phyloP scores from a whole-genome alignment of 148 eudicot genomes.

The Rheum nobile region DNA sequence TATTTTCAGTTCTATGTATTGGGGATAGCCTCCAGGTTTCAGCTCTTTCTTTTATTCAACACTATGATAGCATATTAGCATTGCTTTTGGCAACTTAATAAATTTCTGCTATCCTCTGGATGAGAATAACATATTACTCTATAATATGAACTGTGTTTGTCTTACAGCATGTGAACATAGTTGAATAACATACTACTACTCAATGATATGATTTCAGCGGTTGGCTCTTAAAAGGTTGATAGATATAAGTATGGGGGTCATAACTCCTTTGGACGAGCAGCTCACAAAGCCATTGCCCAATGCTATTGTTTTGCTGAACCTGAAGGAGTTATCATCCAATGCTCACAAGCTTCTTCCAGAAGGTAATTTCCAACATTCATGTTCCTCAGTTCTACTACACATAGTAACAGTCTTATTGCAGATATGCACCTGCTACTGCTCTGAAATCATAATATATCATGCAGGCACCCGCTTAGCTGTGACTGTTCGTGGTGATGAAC shows the following conservation, averaged over 20 bases:
- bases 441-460: slow-evolving; percentile 5
- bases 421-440: not conserved
- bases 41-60: not conserved
- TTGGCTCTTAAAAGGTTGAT: slow-evolving; percentile 89
- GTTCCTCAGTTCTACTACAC: not conserved
- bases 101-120: not conserved
- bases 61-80: not conserved
- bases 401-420: not conserved
- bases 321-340: slow-evolving; percentile 69
- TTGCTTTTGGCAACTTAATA: not conserved
- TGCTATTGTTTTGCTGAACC: slow-evolving; percentile 73
- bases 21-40: not conserved
- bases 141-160: not conserved
- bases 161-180: not conserved
- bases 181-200: slow-evolving; percentile 17
- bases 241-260: slow-evolving; percentile 87
- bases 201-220: slow-evolving; percentile 36
- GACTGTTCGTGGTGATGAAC: slow-evolving; percentile 88
- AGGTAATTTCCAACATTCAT: slow-evolving; percentile 25
- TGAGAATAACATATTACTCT: not conserved
- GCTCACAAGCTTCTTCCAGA: slow-evolving; percentile 89
- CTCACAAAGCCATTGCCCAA: slow-evolving; percentile 87
- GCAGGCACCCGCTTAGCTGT: slow-evolving; percentile 89
- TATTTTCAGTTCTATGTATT: not conserved
- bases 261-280: slow-evolving; percentile 86